Percentiles rank a stretch among this genome's conserved stretches.
phyloP scores from a whole-genome alignment of 257 asterid genomes.

The Penstemon barbatus region DNA sequence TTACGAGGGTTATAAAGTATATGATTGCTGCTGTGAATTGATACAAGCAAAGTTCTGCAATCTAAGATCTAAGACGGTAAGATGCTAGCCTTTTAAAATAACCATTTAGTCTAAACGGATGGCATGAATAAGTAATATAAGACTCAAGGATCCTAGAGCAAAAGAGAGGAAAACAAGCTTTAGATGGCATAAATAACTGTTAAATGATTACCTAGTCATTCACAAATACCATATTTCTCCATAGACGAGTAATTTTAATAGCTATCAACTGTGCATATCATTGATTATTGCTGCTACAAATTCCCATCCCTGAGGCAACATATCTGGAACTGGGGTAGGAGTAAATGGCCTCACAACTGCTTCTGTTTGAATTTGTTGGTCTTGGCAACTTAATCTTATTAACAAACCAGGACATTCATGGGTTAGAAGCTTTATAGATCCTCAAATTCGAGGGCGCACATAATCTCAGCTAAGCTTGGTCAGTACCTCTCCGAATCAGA shows the following conservation, averaged over 20 bases:
- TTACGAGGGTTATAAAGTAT: slow-evolving; percentile 3
- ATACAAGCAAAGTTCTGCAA: not conserved
- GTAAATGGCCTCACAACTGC: not conserved
- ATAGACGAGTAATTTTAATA: slow-evolving; percentile 5
- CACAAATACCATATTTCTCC: not conserved
- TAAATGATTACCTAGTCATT: slow-evolving; percentile 10
- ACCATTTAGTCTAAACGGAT: not conserved
- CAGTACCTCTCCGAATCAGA: not conserved
- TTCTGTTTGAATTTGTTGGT: not conserved
- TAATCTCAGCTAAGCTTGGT: not conserved
- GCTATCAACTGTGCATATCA: slow-evolving; percentile 9
- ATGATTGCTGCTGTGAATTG: not conserved
- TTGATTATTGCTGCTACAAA: slow-evolving; percentile 3
- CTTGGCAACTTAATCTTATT: not conserved
- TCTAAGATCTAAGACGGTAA: slow-evolving; percentile 8
- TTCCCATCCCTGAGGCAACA: not conserved
- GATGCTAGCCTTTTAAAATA: not conserved
- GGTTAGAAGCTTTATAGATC: not conserved
- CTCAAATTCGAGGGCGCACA: not conserved
- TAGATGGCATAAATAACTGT: not conserved
- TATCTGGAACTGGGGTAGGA: slow-evolving; percentile 15
- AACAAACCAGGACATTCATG: slow-evolving; percentile 8
- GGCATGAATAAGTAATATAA: slow-evolving; percentile 1
- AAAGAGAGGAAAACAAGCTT: slow-evolving; percentile 3
- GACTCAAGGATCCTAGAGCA: not conserved